These are phyloP conservation scores for Neoboletus subvelutipes DNA, from an alignment of 768 basidiomycete species.

Conservation along the genomic window DNA sequence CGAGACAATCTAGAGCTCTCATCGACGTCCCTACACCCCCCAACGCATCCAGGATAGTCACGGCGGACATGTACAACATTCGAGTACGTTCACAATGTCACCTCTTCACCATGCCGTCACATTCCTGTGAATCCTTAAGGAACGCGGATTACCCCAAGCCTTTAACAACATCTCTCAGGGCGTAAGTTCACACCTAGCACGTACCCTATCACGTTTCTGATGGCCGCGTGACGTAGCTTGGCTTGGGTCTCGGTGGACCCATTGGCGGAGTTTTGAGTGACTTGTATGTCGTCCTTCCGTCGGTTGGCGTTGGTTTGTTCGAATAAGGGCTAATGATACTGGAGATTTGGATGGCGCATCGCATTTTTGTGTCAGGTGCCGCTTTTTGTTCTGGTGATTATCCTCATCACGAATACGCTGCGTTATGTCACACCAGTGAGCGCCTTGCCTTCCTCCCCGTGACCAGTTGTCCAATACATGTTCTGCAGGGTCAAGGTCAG, in stretches of 20 bases:
- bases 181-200: slow-evolving; percentile 4
- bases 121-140: background rate
- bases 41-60: slow-evolving; percentile 17
- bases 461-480: background rate
- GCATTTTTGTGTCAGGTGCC: slow-evolving; percentile 75
- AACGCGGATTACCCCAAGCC: slow-evolving; percentile 41
- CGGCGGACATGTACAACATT: slow-evolving; percentile 22
- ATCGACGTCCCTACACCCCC: background rate
- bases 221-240: slow-evolving; percentile 12
- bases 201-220: background rate
- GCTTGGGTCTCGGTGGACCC: slow-evolving; percentile 25
- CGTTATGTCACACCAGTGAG: slow-evolving; percentile 66
- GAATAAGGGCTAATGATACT: background rate
- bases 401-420: slow-evolving; percentile 51
- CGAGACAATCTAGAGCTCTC: background rate
- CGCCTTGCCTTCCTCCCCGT: background rate
- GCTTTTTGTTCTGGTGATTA: slow-evolving; percentile 50
- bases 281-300: slow-evolving; percentile 8
- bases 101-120: background rate
- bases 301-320: background rate
- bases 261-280: slow-evolving; percentile 22
- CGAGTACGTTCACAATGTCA: slow-evolving; percentile 7
- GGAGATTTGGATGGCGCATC: slow-evolving; percentile 54
- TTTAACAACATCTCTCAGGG: slow-evolving; percentile 32
- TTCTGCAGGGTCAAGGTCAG: slow-evolving; percentile 59